Evolutionary conservation across 345 rosid species (phyloP), one percentile per base, ranked within the genome.

Genomic region (Bretschneidera sinensis): DNA sequence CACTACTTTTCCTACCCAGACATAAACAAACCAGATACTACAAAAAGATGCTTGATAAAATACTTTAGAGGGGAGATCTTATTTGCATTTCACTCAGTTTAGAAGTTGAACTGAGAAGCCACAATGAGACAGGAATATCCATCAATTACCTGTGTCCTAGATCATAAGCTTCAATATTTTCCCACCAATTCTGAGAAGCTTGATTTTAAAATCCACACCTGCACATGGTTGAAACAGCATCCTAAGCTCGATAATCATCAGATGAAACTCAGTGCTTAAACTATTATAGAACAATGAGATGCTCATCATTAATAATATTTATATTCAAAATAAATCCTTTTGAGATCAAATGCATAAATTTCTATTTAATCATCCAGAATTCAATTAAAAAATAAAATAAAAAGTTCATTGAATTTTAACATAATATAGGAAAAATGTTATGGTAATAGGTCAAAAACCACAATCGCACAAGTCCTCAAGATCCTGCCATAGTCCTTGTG

Each of bases 191-290:
- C 73, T 84, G 51, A 90, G 67, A 61, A 61, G 75, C 76, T 94
- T 94, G 74, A 94, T 74, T 84, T 94, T 94, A 52, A 94, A 94
- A 81, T 94, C 99, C 61, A 94, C 99, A 54, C 97, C 99, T 94
- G 76, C 71, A 71, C 25, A 64, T 49, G 16, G 11, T 55, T 43
- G 35, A 31, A 43, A 43, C 51, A 61, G 33, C 28, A 55, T 8
- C 57, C 24, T 24, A 18, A 51, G 17, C 23, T 61, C 45, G 20
- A 17, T 60, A 68, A 7, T 17, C 22, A 49, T 23, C 31, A 53
- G 2, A 28, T 9, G 54, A 71, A 43, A 56, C 19, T 39, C 50
- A 35, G 5, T 17, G 24, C n/a, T 25, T 0, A 23, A 10, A 24
- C 4, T 23, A 57, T 50, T 49, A 65, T 48, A 0, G 11, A 55